Conservation (phyloP, 352 stramenopile genomes). For the Globisporangium viniferum region DNA sequence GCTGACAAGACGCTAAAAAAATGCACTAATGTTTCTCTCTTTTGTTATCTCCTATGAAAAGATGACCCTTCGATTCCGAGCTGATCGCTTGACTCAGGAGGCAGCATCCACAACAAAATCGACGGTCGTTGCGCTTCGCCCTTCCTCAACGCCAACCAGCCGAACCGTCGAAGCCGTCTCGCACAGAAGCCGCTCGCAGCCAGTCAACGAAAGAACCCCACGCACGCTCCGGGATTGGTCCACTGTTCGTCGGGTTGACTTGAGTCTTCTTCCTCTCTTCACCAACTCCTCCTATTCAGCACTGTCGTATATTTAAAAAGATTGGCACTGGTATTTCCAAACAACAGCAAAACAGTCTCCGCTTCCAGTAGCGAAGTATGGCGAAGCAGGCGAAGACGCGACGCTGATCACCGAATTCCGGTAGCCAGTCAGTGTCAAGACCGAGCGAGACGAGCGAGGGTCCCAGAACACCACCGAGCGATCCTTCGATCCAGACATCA, state of each 20-base stretch:
- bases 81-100: not conserved
- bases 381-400: conserved; percentile 73
- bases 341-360: conserved; percentile 83
- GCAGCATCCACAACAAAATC: not conserved
- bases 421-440: conserved; percentile 80
- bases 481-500: conserved; percentile 87
- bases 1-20: conserved; percentile 10
- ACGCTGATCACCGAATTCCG: conserved; percentile 88
- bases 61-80: conserved; percentile 5
- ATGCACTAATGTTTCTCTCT: conserved; percentile 16
- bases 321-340: conserved; percentile 88
- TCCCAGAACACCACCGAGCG: conserved; percentile 88
- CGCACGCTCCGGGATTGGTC: not conserved
- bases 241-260: not conserved
- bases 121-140: not conserved
- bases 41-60: conserved; percentile 14
- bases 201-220: not conserved
- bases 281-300: conserved; percentile 13
- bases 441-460: conserved; percentile 72
- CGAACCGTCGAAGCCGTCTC: not conserved
- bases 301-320: conserved; percentile 75
- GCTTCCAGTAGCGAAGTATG: conserved; percentile 84
- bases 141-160: not conserved
- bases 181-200: not conserved
- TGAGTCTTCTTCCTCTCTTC: conserved; percentile 1